Conservation (phyloP, 306 rosid genomes). For the Cucumis sativus region DNA sequence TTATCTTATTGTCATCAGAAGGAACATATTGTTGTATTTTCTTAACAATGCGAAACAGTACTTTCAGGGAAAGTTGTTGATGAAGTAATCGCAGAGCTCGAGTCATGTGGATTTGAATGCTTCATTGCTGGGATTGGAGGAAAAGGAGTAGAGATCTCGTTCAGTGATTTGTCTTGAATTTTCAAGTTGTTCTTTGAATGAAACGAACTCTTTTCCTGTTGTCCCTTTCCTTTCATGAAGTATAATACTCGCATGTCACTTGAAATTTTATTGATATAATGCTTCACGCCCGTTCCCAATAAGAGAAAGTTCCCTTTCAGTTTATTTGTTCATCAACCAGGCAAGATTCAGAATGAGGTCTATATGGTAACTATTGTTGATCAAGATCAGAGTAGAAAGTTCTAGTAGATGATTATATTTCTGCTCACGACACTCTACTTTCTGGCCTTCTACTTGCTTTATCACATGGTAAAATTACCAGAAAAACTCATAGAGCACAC, state of each 20-base stretch:
- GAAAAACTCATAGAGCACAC: too few species aligned
- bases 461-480: too few species aligned
- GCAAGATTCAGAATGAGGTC: background rate
- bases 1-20: background rate
- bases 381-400: background rate
- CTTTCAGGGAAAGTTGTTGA: constrained; percentile 64
- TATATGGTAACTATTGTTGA: background rate
- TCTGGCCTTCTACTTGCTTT: too few species aligned
- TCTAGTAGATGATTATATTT: background rate
- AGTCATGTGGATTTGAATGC: constrained; percentile 81
- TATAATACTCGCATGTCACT: background rate
- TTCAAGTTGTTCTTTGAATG: background rate
- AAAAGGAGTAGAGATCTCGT: constrained; percentile 54
- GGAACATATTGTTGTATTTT: constrained; percentile 6
- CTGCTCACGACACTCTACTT: background rate
- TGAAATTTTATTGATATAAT: background rate
- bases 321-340: background rate
- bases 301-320: background rate
- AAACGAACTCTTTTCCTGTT: background rate
- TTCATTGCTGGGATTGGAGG: constrained; percentile 71
- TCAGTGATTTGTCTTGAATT: constrained; percentile 41
- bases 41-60: constrained; percentile 57
- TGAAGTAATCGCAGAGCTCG: constrained; percentile 58
- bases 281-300: background rate
- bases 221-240: background rate